Base-by-base conservation (phyloP, 345 rosid genomes). In the Camelina sativa region DNA sequence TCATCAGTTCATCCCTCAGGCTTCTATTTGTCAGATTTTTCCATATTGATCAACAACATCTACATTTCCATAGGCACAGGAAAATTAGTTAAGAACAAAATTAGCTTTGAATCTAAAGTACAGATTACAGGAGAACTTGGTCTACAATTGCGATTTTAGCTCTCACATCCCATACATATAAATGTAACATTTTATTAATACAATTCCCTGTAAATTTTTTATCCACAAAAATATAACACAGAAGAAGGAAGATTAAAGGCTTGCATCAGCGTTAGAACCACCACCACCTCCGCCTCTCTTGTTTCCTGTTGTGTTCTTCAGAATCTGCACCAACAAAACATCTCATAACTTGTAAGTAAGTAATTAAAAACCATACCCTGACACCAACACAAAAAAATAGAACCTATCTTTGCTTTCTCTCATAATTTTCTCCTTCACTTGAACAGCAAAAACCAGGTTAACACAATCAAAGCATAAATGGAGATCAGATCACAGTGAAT, bases 221-320 rank as follows among this genome's bases (percentile, higher is more conserved):
- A 76, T 76, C 60, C 37, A 76, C 71, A 76, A 55, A 62, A 62
- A 62, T 16, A 52, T 32, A 75, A 6, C 40, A 76, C 5, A 60
- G 25, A 57, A 7, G 16, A 46, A 6, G 35, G 2, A 22, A 52
- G 34, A 60, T 79, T 77, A 85, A 17, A 70, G 76, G 7, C 82
- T 76, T 25, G 88, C 85, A 16, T 89, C 97, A 0, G 75, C 83
- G 34, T 81, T 89, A 22, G 89, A 52, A 81, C 82, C 80, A 54
- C 84, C 69, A 8, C 82, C 69, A 40, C 89, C 90, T 80, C 90
- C 35, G 23, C 23, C 23, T 32, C 90, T 84, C 82, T 89, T 81
- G 84, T 90, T 84, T 1, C 91, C 95, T n/a, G 98, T 94, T n/a
- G 96, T 91, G 85, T 94, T 91, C 91, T 91, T 91, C 81, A 94